phyloP scores from a whole-genome alignment of 192 early-diverging fungal genomes.

The Chytriomyces confervae region DNA sequence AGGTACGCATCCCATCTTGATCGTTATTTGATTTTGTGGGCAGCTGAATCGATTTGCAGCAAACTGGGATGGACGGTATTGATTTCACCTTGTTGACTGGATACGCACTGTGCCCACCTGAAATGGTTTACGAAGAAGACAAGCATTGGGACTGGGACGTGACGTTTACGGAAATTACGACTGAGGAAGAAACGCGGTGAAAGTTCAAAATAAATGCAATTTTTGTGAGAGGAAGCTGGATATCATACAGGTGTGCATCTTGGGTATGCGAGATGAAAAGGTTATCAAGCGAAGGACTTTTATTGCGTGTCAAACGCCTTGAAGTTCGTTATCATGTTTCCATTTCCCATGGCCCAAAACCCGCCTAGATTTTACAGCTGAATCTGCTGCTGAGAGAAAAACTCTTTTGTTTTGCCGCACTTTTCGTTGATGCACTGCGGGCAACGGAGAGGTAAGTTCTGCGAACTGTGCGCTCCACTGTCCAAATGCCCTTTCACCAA shows the following conservation, averaged over 20 bases:
- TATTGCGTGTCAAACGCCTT: too few species aligned
- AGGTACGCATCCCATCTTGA: constrained; percentile 21
- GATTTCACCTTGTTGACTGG: constrained; percentile 49
- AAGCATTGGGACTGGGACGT: constrained; percentile 60
- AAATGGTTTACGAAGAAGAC: constrained; percentile 49
- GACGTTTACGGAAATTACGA: constrained; percentile 41
- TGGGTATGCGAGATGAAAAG: too few species aligned
- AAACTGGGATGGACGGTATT: constrained; percentile 41
- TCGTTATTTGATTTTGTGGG: neutral
- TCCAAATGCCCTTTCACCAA: constrained; percentile 83
- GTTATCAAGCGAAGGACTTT: too few species aligned
- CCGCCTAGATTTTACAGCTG: constrained; percentile 6
- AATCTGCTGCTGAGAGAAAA: constrained; percentile 55
- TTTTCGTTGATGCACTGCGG: constrained; percentile 74
- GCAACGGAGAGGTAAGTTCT: constrained; percentile 71
- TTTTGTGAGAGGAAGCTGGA: neutral
- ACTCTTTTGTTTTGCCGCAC: constrained; percentile 68
- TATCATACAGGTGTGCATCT: too few species aligned
- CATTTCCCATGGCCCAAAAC: neutral
- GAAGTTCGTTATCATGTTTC: neutral
- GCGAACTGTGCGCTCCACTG: constrained; percentile 48
- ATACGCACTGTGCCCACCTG: constrained; percentile 47
- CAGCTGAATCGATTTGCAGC: neutral
- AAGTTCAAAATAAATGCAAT: neutral
- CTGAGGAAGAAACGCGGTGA: constrained; percentile 1